Base-by-base conservation (phyloP, 805 yeast species). In the Saturnispora besseyi region DNA sequence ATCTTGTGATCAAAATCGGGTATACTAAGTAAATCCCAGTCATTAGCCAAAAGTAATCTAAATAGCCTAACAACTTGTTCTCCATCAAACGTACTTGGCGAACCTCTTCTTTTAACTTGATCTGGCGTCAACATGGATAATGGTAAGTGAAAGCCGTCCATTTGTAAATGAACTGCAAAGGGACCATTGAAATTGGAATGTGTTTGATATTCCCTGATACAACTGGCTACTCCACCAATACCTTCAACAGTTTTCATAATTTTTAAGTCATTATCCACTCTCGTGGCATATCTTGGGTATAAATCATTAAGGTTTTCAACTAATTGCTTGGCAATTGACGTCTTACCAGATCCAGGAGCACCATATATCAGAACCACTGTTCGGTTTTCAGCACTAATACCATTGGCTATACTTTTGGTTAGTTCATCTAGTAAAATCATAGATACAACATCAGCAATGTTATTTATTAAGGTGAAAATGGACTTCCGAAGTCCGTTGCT, bases 81-180 rank as follows among this genome's bases (percentile, higher is more conserved):
- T 5, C 84, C 77, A 60, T 90, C 90, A 67, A 90, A 91, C 0
- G 97, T 89, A 57, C 73, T 78, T 2, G 96, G 95, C 0, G 96
- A 84, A 0, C 97, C 97, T 45, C 97, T 73, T 53, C 87, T 71
- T 28, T 66, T 62, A 30, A 79, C 66, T 0, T 95, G 91, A 32
- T 66, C 69, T 10, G 62, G 69, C n/a, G 64, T 65, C 10, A 84
- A 64, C 10, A 71, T 69, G 0, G 58, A 52, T 31, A 82, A 61
- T 0, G 86, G 76, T n/a, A 78, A 65, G 59, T 84, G 93, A 58
- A 79, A 84, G 4, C 93, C 91, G 62, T 84, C 91, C 89, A 83
- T 82, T 9, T 86, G 82, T 1, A 84, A 59, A 18, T 72, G 69
- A 53, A 72, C 70, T 1, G 81, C 79, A 55, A 68, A 63, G 1